Base-by-base conservation (phyloP, 257 asterid species). In the Anisodus tanguticus region DNA sequence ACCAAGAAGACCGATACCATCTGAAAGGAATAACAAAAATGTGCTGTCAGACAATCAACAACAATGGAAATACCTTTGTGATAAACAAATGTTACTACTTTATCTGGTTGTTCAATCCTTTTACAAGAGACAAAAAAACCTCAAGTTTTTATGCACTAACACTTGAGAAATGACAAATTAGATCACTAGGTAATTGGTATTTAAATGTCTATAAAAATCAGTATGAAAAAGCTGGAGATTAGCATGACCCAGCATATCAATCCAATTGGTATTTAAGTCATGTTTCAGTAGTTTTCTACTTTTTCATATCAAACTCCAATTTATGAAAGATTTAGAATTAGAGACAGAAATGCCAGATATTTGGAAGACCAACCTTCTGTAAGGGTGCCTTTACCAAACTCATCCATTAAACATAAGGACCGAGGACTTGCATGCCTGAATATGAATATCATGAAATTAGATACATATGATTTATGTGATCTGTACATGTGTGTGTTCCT, bases 341-440 rank as follows among this genome's bases (percentile, higher is more conserved):
- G 81, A 8, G 53, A 6, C 47, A 54, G 8, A 80, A 76, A 80
- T 5, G 9, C 63, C 39, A 81, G 79, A 43, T 26, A 41, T 59
- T 66, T 76, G 47, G 51, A 67, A 53, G 60, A 89, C 93, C 86
- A 86, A 96, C 98, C 99, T 92, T 92, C 99, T 71, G 98, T 90
- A 74, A 96, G 98, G 79, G 99, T 96, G 88, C 99, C 98, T 88
- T 96, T 96, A 41, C 99, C 99, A 86, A 96, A 96, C 88, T 96
- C 99, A 90, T 96, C 99, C 88, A 96, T 86, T 84, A 96, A 91
- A 84, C 99, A 96, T 59, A 96, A 89, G 79, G 99, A 96, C 79
- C 86, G 95, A 69, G 93, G 83, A 84, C 91, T 92, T 86, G 99
- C 98, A 91, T 93, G 99, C 93, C 99, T 96, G 87, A 47, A 86